Evolutionary conservation across 2,329 filamentous ascomycete genomes (phyloP).

Genomic region (Chaetomiaceae sp.): DNA sequence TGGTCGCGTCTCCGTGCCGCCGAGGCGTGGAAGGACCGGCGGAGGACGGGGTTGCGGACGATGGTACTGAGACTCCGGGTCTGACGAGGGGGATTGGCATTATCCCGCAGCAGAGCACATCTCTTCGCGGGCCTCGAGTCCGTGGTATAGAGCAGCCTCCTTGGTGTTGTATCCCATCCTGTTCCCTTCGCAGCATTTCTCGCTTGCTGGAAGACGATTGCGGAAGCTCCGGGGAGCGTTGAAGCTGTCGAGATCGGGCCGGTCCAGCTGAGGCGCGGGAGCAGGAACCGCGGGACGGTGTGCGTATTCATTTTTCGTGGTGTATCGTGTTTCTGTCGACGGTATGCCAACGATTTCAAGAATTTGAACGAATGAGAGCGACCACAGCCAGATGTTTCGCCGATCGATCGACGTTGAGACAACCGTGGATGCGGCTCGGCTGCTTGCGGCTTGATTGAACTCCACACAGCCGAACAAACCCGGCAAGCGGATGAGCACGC

Average conservation of each 20-base stretch:
- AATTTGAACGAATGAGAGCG: neutral
- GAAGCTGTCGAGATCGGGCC: slow-evolving; percentile 30
- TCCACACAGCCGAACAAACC: neutral
- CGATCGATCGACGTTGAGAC: neutral
- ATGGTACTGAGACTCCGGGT: slow-evolving; percentile 7
- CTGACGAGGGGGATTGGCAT: neutral
- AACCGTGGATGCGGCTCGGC: slow-evolving; percentile 2
- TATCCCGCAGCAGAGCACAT: neutral
- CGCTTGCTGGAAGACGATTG: slow-evolving; percentile 16
- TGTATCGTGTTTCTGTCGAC: neutral
- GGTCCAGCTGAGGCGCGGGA: slow-evolving; percentile 53
- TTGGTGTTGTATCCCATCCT: slow-evolving; percentile 17
- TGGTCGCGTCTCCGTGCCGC: slow-evolving; percentile 65
- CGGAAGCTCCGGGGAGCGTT: slow-evolving; percentile 19
- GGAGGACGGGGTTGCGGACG: slow-evolving; percentile 31
- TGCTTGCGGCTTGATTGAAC: slow-evolving; percentile 4
- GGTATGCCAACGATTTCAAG: too few species aligned
- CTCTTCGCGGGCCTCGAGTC: neutral
- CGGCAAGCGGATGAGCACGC: too few species aligned
- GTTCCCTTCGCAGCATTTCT: neutral
- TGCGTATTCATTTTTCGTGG: slow-evolving; percentile 32
- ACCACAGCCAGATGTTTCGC: neutral
- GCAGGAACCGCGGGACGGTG: slow-evolving; percentile 49
- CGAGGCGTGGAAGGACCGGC: slow-evolving; percentile 64
- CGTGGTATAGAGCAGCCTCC: slow-evolving; percentile 15